Evolutionary conservation across 768 basidiomycete genomes (phyloP), one percentile per base, ranked within the genome.

Genomic region (Dacryopinax primogenitus): DNA sequence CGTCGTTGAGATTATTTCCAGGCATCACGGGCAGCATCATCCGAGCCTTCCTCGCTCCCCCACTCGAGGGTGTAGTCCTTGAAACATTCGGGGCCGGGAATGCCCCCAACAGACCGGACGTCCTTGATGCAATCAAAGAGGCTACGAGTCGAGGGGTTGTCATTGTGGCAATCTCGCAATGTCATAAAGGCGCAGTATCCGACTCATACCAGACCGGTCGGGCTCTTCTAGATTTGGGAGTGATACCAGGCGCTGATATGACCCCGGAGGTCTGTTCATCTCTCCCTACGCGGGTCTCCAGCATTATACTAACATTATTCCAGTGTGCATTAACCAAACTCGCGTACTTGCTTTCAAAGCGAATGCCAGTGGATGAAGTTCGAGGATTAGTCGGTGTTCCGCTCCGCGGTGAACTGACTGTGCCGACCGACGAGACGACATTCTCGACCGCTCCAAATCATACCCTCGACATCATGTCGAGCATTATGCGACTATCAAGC

Each of bases 51-150:
- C 81, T 92, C 16, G 79, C 78, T 61, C 84, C 87, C 12, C 86
- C 88, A 2, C 83, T 86, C 7, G 82, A 81, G 33, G 93, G 92
- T 2, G 86, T 93, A 1, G 86, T 97, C 11, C 78, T 97, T 1
- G 90, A 95, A 73, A 91, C 89, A 1, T 97, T 90, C 73, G 94
- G 94, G 6, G 86, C 92, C 1, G 94, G 94, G 0, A 97, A 97
- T 74, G 90, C 92, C 11, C 92, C 94, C 0, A 86, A 91, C 70
- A 82, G 89, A 13, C 66, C 79, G 61, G 92, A 92, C 68, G 76
- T 96, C 21, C 81, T 89, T 72, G 74, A 80, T n/a, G 86, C 84
- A 0, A 78, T 96, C 65, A 85, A 84, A 68, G 85, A 88, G 65
- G 92, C 93, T 1, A 90, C 88, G 68, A 83, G 86, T 65, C 82